Evolutionary conservation across 1,284 basidiomycete species (phyloP).

Genomic region (Pseudozyma sp.): DNA sequence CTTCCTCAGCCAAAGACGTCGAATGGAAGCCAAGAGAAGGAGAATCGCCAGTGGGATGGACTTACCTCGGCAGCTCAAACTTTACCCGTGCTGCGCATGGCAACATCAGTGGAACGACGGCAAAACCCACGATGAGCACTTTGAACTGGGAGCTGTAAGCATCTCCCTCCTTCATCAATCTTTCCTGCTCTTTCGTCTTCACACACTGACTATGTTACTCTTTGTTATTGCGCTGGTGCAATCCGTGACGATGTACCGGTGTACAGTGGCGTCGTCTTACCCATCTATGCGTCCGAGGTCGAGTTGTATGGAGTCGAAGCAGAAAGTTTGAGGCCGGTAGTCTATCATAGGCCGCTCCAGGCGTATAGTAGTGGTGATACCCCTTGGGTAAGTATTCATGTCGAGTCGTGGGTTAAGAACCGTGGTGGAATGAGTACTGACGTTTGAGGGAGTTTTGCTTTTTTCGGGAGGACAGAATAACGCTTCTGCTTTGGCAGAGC

Average conservation of each 20-base stretch:
- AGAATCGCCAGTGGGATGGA: constrained; percentile 53
- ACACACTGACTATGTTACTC: no score
- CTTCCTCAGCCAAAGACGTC: background rate
- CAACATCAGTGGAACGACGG: constrained; percentile 46
- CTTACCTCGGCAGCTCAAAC: constrained; percentile 63
- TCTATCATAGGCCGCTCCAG: constrained; percentile 52
- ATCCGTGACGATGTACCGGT: background rate
- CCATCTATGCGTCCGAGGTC: constrained; percentile 45
- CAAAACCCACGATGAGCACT: constrained; percentile 34
- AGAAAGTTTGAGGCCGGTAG: constrained; percentile 38
- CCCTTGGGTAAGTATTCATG: constrained; percentile 63
- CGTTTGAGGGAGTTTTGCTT: background rate
- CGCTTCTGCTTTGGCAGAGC: background rate
- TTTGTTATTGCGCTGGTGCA: background rate
- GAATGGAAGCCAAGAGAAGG: constrained; percentile 4
- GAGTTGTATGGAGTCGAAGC: constrained; percentile 31
- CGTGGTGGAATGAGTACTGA: no score
- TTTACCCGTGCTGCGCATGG: constrained; percentile 67
- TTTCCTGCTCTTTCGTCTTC: background rate
- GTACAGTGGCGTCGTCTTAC: constrained; percentile 53
- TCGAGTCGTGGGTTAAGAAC: no score
- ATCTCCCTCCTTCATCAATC: background rate
- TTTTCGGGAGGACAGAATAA: background rate
- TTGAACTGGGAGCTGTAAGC: constrained; percentile 65
- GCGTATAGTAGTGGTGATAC: constrained; percentile 38